Percentiles rank a stretch among this genome's conserved stretches.
Conservation (phyloP, 257 asterid genomes). For the Solanum rostratum region DNA sequence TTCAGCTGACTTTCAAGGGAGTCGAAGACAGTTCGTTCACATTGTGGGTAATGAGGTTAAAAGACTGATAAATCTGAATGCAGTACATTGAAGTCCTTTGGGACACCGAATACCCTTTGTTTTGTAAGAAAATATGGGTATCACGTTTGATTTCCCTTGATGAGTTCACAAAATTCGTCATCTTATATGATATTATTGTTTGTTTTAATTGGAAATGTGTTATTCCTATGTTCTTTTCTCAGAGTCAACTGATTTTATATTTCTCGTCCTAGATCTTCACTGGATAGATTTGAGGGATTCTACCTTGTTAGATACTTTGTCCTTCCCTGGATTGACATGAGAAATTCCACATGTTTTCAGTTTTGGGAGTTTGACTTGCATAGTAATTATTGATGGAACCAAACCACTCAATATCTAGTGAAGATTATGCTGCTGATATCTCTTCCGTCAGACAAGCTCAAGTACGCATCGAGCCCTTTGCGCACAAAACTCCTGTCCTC, state of each 20-base stretch:
- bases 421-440: conserved; percentile 69
- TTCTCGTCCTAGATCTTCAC: background rate
- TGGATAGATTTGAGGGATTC: background rate
- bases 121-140: background rate
- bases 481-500: conserved; percentile 61
- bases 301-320: background rate
- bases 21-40: background rate
- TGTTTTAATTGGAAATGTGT: background rate
- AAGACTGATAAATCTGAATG: background rate
- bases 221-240: background rate
- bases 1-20: background rate
- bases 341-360: background rate
- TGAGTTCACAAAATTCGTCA: background rate
- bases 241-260: background rate
- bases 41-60: background rate
- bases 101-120: background rate
- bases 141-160: background rate
- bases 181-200: background rate
- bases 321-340: background rate
- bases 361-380: background rate
- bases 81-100: background rate
- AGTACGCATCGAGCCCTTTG: conserved; percentile 37
- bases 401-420: conserved; percentile 13
- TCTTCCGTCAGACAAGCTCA: conserved; percentile 67
- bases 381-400: conserved; percentile 39